phyloP scores from a whole-genome alignment of 495 filamentous ascomycete genomes.

The Glonium stellatum region DNA sequence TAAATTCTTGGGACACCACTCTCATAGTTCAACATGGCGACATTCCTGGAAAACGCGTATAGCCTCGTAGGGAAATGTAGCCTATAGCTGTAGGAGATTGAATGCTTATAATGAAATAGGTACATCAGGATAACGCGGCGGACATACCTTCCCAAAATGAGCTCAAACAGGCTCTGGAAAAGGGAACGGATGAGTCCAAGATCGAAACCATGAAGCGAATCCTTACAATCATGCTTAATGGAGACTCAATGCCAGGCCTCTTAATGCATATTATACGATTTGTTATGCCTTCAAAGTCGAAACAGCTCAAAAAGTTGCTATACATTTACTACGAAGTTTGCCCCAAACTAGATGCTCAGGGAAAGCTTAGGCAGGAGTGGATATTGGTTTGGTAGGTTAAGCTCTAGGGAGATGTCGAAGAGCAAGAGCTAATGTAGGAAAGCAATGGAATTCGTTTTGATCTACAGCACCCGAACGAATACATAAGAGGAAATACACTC shows the following conservation, averaged over 20 bases:
- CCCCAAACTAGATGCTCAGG: constrained; percentile 82
- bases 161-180: constrained; percentile 89
- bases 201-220: constrained; percentile 98
- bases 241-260: constrained; percentile 87
- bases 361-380: constrained; percentile 98
- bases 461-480: constrained; percentile 95
- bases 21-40: constrained; percentile 61
- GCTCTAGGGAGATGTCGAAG: neutral
- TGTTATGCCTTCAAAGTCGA: constrained; percentile 96
- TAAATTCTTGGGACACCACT: neutral
- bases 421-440: constrained; percentile 4
- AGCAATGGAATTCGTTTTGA: constrained; percentile 98
- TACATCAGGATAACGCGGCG: constrained; percentile 90
- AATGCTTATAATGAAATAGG: constrained; percentile 45
- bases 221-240: constrained; percentile 65
- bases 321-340: constrained; percentile 99
- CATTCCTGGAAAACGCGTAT: constrained; percentile 87
- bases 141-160: constrained; percentile 88
- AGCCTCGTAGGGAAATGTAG: constrained; percentile 48
- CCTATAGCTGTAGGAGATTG: constrained; percentile 1
- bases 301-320: constrained; percentile 93
- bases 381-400: constrained; percentile 88
- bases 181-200: constrained; percentile 94
- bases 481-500: constrained; percentile 91
- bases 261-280: constrained; percentile 99